Percentiles rank a stretch among this genome's conserved stretches.
Evolutionary conservation across 1,284 basidiomycete species (phyloP).

Genomic region (Mycena sp.): DNA sequence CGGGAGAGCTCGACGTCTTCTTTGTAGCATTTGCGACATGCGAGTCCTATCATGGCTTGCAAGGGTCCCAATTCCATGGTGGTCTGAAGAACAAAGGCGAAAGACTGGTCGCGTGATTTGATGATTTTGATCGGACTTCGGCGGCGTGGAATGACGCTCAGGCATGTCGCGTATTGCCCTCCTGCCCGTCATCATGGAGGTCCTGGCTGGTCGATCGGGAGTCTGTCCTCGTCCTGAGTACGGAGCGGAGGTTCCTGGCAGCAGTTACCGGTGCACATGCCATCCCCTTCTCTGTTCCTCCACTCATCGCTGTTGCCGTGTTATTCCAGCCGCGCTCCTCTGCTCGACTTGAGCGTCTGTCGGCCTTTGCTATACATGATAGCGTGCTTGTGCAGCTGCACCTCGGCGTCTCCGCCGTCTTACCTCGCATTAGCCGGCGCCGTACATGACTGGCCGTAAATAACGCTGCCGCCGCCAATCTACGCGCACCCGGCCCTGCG

Average conservation of each 20-base stretch:
- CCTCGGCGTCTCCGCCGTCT: neutral
- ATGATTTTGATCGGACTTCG: slow-evolving; percentile 1
- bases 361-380: neutral
- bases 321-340: neutral
- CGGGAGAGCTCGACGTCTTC: neutral
- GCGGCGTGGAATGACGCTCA: too few species aligned
- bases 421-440: neutral
- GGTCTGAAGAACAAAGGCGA: neutral
- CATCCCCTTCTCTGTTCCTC: neutral
- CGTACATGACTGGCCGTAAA: neutral
- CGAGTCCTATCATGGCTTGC: neutral
- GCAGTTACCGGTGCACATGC: neutral
- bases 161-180: too few species aligned
- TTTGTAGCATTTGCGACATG: neutral
- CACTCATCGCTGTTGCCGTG: neutral
- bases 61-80: neutral
- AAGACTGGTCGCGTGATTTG: slow-evolving; percentile 1
- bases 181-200: too few species aligned
- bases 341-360: neutral
- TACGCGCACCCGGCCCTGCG: neutral
- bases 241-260: neutral
- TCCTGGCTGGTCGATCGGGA: too few species aligned
- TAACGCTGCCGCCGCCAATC: neutral
- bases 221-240: neutral
- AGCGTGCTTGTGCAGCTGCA: neutral